Conservation (phyloP, 2,329 filamentous ascomycete genomes). For the Magnaporthiopsis poae region DNA sequence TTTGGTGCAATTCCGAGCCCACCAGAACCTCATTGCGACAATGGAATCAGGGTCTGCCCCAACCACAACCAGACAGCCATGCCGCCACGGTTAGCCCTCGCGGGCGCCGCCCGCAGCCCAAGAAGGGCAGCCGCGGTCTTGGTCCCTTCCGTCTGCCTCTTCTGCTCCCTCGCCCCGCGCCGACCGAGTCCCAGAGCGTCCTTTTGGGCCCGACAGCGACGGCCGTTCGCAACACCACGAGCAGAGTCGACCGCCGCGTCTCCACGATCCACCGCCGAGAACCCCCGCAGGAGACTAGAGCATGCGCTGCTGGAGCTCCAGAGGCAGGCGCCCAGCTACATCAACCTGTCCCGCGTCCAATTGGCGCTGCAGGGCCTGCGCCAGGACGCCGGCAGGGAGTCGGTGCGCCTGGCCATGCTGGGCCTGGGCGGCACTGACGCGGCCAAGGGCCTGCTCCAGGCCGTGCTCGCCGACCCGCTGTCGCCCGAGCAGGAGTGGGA, state of each 20-base stretch:
- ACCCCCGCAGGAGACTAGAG: slow-evolving; percentile 45
- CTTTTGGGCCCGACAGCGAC: neutral
- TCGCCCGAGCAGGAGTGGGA: slow-evolving; percentile 57
- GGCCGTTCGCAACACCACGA: slow-evolving; percentile 11
- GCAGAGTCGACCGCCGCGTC: slow-evolving; percentile 17
- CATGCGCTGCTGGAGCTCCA: slow-evolving; percentile 50
- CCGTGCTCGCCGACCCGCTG: slow-evolving; percentile 63
- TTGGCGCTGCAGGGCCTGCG: slow-evolving; percentile 58
- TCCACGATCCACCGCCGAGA: slow-evolving; percentile 10
- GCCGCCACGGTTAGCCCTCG: slow-evolving; percentile 4
- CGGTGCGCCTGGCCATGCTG: slow-evolving; percentile 49
- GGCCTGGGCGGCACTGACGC: slow-evolving; percentile 34
- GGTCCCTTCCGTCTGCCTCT: neutral
- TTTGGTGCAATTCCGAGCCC: neutral
- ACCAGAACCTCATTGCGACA: neutral
- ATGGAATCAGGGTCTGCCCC: neutral
- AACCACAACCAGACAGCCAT: neutral
- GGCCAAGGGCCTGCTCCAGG: slow-evolving; percentile 56
- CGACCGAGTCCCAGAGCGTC: neutral
- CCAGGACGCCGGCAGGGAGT: slow-evolving; percentile 45
- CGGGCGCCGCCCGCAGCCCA: slow-evolving; percentile 1
- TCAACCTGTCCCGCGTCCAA: slow-evolving; percentile 61
- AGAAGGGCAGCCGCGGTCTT: neutral
- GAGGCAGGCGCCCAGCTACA: slow-evolving; percentile 48
- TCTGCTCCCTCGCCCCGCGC: slow-evolving; percentile 1